phyloP scores from a whole-genome alignment of 2,329 filamentous ascomycete species.

The Venturia aucupariae region DNA sequence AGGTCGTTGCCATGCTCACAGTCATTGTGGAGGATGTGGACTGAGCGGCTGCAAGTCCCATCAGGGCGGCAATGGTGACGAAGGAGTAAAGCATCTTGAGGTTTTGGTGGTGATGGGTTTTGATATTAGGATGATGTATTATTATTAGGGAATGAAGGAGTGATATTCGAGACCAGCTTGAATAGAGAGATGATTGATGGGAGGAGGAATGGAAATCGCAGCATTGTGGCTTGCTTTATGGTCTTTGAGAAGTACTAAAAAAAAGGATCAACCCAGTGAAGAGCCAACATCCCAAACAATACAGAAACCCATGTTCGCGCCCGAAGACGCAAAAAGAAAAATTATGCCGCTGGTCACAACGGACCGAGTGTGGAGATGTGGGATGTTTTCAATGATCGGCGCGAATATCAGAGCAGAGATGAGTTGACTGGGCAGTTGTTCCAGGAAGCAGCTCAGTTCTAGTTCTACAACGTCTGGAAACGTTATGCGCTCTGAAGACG shows the following conservation, averaged over 20 bases:
- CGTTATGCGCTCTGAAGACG: neutral
- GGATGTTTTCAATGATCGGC: neutral
- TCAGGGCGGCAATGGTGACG: neutral
- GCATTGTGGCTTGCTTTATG: neutral
- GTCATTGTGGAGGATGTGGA: neutral
- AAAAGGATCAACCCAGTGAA: neutral
- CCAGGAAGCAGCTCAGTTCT: neutral
- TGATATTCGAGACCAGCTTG: slow-evolving; percentile 7
- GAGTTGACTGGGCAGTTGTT: neutral
- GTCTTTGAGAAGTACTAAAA: neutral
- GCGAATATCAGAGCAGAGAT: neutral
- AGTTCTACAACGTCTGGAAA: neutral
- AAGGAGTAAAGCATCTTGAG: slow-evolving; percentile 7
- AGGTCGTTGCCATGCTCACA: neutral
- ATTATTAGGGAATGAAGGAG: neutral
- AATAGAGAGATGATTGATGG: neutral
- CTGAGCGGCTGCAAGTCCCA: neutral
- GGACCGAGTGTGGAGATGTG: neutral
- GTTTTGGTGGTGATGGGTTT: neutral
- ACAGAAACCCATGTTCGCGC: neutral
- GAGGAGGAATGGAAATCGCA: neutral
- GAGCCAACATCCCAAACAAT: neutral
- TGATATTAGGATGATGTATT: neutral
- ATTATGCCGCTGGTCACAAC: neutral
- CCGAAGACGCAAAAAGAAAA: neutral